A percentile compares a stretch with the other conserved stretches of the same genome.
These are phyloP conservation scores for Quercus glauca DNA, from an alignment of 306 rosid species.

Conservation along the genomic window DNA sequence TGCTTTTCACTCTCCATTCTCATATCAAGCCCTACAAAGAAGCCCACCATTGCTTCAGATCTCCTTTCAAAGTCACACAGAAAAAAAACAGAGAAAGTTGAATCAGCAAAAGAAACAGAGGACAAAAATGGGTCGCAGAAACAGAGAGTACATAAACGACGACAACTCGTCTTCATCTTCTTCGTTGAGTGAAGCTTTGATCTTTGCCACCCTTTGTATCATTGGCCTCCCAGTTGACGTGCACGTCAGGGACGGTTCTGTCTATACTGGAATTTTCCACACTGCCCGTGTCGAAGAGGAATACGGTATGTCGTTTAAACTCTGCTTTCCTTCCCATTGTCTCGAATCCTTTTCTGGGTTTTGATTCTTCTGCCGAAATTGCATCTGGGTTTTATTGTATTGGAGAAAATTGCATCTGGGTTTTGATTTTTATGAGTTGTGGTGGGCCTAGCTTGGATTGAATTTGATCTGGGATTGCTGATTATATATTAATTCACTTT, in stretches of 20 bases:
- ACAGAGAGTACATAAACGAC: constrained; percentile 39
- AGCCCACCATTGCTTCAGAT: background rate
- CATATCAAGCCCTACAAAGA: background rate
- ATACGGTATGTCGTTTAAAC: constrained; percentile 42
- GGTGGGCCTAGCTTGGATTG: constrained; percentile 10
- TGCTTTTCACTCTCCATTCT: background rate
- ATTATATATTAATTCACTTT: background rate
- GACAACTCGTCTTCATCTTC: constrained; percentile 32
- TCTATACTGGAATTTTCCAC: constrained; percentile 84
- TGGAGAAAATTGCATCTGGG: constrained; percentile 2
- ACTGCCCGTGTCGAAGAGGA: constrained; percentile 55
- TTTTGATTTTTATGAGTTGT: constrained; percentile 1
- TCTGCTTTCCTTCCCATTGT: constrained; percentile 6
- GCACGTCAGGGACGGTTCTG: constrained; percentile 76
- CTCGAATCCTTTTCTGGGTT: background rate
- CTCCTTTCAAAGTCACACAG: background rate
- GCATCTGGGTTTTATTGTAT: constrained; percentile 4
- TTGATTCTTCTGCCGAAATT: background rate
- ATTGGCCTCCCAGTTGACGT: constrained; percentile 80
- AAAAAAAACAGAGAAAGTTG: background rate
- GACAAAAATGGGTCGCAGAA: constrained; percentile 56
- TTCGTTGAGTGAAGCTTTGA: constrained; percentile 57
- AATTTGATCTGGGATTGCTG: constrained; percentile 6
- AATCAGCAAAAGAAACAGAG: constrained; percentile 10
- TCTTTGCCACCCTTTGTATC: constrained; percentile 69